Conservation (phyloP, 1,139 yeast species). For the Debaryomyces robertsiae region DNA sequence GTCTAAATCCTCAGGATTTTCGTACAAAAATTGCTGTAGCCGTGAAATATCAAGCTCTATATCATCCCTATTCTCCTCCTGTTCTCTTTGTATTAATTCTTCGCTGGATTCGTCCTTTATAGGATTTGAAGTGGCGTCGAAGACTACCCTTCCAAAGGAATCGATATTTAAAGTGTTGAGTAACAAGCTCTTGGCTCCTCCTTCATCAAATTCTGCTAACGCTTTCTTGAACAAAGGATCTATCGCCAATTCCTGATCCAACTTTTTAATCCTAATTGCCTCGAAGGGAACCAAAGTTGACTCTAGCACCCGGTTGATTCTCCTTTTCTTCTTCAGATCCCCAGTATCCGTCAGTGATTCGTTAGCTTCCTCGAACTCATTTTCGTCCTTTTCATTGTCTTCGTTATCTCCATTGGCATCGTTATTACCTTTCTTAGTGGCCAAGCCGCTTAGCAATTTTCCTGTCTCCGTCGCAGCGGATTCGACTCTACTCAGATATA, state of each 20-base stretch:
- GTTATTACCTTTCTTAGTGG: conserved; percentile 29
- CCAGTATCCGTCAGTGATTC: conserved; percentile 18
- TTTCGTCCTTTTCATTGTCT: conserved; percentile 20
- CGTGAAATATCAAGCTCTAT: conserved; percentile 13
- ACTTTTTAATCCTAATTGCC: conserved; percentile 62
- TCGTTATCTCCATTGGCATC: conserved; percentile 21
- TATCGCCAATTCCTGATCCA: conserved; percentile 76
- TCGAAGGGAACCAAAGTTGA: conserved; percentile 57
- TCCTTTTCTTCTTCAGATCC: conserved; percentile 33
- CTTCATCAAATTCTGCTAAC: conserved; percentile 91
- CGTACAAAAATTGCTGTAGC: conserved; percentile 29
- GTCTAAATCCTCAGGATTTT: conserved; percentile 38
- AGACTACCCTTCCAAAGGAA: conserved; percentile 59
- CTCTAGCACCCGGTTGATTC: conserved; percentile 43
- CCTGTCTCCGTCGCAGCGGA: conserved; percentile 93
- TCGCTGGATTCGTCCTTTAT: conserved; percentile 16
- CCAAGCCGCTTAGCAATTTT: conserved; percentile 73
- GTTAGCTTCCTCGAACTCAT: conserved; percentile 22
- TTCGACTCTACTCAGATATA: conserved; percentile 66
- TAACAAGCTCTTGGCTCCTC: conserved; percentile 85
- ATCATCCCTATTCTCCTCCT: conserved; percentile 16
- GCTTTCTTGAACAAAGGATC: conserved; percentile 91
- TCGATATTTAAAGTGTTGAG: conserved; percentile 70
- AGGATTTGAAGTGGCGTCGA: conserved; percentile 52
- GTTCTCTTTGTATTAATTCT: conserved; percentile 12